phyloP scores from a whole-genome alignment of 352 stramenopile genomes.

The Phytophthora foliorum region DNA sequence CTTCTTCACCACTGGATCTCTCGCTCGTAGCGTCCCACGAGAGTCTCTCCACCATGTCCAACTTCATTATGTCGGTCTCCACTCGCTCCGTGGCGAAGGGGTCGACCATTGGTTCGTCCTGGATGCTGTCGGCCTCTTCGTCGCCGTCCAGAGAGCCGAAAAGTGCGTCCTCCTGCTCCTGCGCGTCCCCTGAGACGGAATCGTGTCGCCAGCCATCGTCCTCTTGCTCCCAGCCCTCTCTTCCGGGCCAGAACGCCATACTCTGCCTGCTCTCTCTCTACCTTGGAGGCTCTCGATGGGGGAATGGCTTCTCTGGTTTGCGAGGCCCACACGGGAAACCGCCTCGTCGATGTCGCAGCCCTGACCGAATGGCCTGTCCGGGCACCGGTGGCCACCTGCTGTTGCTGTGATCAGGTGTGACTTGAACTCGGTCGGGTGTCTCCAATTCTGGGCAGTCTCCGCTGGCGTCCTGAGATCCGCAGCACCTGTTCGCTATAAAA shows the following conservation, averaged over 20 bases:
- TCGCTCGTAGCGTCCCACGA: conserved; percentile 41
- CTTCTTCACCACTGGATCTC: conserved; percentile 19
- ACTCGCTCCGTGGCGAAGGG: conserved; percentile 19
- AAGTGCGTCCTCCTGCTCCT: conserved; percentile 32
- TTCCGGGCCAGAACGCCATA: conserved; percentile 42
- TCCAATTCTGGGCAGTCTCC: neutral
- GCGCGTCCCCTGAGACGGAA: conserved; percentile 8
- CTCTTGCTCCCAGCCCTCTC: conserved; percentile 23
- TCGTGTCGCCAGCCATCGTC: conserved; percentile 17
- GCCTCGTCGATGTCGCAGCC: conserved; percentile 29
- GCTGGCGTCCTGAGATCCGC: neutral
- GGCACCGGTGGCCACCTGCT: conserved; percentile 5
- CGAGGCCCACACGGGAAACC: conserved; percentile 21
- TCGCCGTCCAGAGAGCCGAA: conserved; percentile 29
- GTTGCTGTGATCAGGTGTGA: conserved; percentile 5
- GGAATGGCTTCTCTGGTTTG: conserved; percentile 32
- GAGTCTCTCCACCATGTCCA: conserved; percentile 32
- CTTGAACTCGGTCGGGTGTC: neutral
- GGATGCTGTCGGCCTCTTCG: conserved; percentile 10
- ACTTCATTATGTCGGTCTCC: conserved; percentile 6
- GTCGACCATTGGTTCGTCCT: conserved; percentile 14
- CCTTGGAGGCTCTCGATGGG: conserved; percentile 14
- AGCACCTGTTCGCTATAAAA: conserved; percentile 15
- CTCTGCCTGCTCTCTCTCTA: conserved; percentile 21
- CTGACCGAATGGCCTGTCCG: conserved; percentile 37